Base-by-base conservation (phyloP, 192 early-diverging fungal species). In the Cladochytrium replicatum region DNA sequence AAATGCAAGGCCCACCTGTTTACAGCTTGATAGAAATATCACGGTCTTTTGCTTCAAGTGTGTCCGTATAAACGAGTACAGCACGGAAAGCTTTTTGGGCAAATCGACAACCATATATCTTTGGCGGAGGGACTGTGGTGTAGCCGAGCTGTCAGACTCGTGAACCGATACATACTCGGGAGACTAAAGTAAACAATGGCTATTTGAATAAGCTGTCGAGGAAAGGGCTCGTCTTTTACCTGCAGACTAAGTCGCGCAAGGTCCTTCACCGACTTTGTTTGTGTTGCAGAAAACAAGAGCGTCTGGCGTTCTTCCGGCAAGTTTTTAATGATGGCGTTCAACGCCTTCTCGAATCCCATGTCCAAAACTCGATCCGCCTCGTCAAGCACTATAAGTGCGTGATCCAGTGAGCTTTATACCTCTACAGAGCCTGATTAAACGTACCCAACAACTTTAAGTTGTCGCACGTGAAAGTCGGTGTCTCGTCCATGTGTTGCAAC, bases 351-450 rank as follows among this genome's bases (percentile, higher is more conserved):
- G 63, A 99, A 99, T 44, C 93, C 94, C 57, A 82, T 75, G 52
- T 99, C 93, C 51, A 99, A 64, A 80, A 93, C 89, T 50, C 93
- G 77, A 70, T 99, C 95, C 21, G 93, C 93, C 69, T 97, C 96
- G 64, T 99, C 96, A 39, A 99, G 78, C 3, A 99, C 90, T 74
- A 86, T 42, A 56, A 84, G 85, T n/a, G 84, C 38, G 31, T 29
- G n/a, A 55, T 13, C 25, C 30, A 40, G 8, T 2, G 48, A 13
- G 19, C 38, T 22, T 6, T 26, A 2, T 57, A 47, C 28, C 30
- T 41, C n/a, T n/a, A n/a, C n/a, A n/a, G n/a, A n/a, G n/a, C n/a
- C n/a, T n/a, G n/a, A n/a, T n/a, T n/a, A n/a, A 42, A 45, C 63
- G 44, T 68, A 80, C 78, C 77, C 79, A 60, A 80, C 62, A 55